Conservation (phyloP, 805 yeast genomes). For the Hanseniaspora valbyensis region DNA sequence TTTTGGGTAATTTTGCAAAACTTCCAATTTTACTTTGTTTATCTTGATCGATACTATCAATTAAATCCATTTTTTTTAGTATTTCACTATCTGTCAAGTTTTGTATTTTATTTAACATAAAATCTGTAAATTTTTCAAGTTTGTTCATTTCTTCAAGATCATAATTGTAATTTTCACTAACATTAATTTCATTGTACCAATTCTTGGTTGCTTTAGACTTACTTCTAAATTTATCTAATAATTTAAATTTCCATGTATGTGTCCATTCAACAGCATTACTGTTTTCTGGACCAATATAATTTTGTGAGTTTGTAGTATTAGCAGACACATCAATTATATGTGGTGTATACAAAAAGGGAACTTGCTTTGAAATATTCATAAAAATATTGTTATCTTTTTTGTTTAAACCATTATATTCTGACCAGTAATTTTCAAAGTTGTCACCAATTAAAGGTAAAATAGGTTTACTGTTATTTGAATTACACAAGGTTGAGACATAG, state of each 20-base stretch:
- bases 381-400: slow-evolving; percentile 17
- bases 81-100: background rate
- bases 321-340: slow-evolving; percentile 26
- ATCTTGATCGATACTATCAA: background rate
- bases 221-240: slow-evolving; percentile 15
- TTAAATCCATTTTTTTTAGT: background rate
- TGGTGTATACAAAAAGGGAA: slow-evolving; percentile 52
- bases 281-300: slow-evolving; percentile 19
- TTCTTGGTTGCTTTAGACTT: slow-evolving; percentile 20
- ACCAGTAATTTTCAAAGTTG: slow-evolving; percentile 38
- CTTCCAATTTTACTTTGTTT: background rate
- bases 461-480: slow-evolving; percentile 32
- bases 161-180: slow-evolving; percentile 41
- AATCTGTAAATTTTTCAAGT: slow-evolving; percentile 1
- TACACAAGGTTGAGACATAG: slow-evolving; percentile 30
- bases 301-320: slow-evolving; percentile 23
- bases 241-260: slow-evolving; percentile 18
- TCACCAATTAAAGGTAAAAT: slow-evolving; percentile 52
- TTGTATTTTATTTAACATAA: slow-evolving; percentile 5
- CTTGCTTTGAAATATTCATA: slow-evolving; percentile 32
- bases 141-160: slow-evolving; percentile 29
- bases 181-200: slow-evolving; percentile 41
- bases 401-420: slow-evolving; percentile 27
- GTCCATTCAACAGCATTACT: slow-evolving; percentile 18
- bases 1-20: background rate